Evolutionary conservation across 306 rosid species (phyloP), one percentile per base, ranked within the genome.

Genomic region (Castanea mollissima): DNA sequence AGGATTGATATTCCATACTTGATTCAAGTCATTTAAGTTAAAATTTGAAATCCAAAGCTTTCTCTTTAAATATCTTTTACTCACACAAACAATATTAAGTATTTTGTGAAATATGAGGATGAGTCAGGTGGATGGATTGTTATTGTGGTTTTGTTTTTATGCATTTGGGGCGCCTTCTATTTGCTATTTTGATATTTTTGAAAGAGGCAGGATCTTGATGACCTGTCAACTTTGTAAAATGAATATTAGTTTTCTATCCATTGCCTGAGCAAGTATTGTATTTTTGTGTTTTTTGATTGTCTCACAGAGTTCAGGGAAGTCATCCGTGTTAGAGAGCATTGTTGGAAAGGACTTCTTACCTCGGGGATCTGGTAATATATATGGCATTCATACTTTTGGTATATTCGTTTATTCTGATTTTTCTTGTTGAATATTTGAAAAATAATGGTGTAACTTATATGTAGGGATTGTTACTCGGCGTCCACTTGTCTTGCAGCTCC

Each of bases 301-400:
- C 19, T 23, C 59, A 64, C 89, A 94, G 98, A 94, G 97, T 44
- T 94, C 98, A 5, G 98, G 98, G 19, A 94, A 94, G 82, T 94
- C 98, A 65, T 94, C 98, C 0, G 98, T 94, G 11, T 73, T 94
- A 70, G 98, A 94, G 85, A 94, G 98, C 74, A 68, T 94, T 73
- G 98, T 94, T 25, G 97, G 97, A 78, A 94, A 94, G 93, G 98
- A 94, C 78, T 94, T 94, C 89, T 88, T 94, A 78, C 98, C 98
- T 21, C 97, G 98, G 41, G 98, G 98, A 71, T 94, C 98, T 68
- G 98, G 98, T 94, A 90, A 74, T 35, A 19, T 73, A 27, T 73
- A 27, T 27, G 32, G 65, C 62, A 62, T 32, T 76, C 58, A 10
- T 68, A 11, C 49, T 6, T 56, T 34, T 65, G 68, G 34, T 52